Conservation (phyloP, 257 asterid genomes). For the Petunia axillaris region DNA sequence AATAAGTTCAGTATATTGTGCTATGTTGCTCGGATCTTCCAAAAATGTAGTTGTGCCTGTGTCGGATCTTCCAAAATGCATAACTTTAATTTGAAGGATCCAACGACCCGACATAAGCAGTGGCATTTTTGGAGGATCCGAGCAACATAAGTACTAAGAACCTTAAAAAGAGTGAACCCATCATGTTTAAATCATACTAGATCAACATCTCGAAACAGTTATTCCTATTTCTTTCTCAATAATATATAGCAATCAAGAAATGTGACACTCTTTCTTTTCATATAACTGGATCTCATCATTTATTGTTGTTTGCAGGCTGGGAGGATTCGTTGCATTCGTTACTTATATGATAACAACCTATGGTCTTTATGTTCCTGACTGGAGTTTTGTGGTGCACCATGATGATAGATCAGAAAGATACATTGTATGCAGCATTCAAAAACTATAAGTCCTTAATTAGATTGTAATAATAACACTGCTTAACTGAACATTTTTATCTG, state of each 20-base stretch:
- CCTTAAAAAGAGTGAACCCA: too few species aligned
- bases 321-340: constrained; percentile 67
- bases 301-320: constrained; percentile 49
- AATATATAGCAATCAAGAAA: background rate
- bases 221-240: background rate
- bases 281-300: background rate
- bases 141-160: too few species aligned
- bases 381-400: constrained; percentile 53
- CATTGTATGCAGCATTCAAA: constrained; percentile 39
- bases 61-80: too few species aligned
- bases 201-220: too few species aligned
- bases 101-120: too few species aligned
- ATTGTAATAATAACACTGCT: background rate
- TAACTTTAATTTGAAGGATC: too few species aligned
- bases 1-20: too few species aligned
- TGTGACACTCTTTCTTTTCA: background rate
- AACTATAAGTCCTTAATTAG: background rate
- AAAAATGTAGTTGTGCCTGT: too few species aligned
- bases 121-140: too few species aligned
- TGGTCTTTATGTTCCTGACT: constrained; percentile 77
- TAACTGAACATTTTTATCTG: background rate
- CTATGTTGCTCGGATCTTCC: too few species aligned
- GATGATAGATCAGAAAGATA: constrained; percentile 40
- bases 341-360: constrained; percentile 68
- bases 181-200: too few species aligned